Evolutionary conservation across 805 yeast species (phyloP).

Genomic region (Lachancea waltii): DNA sequence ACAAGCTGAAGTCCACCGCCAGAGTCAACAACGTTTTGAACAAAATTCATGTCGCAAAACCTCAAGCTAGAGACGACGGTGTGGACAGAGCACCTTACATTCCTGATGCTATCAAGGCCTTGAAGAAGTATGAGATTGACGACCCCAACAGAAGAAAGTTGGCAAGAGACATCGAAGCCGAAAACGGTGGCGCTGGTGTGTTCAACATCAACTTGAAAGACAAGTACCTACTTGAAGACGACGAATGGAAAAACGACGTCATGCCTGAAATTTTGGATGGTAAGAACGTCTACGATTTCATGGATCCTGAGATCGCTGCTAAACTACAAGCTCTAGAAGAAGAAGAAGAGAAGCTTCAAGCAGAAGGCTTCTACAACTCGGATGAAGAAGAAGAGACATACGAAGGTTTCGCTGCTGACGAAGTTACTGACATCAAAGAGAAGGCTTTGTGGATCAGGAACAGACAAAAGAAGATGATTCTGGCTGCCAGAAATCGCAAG

Average conservation of each 20-base stretch:
- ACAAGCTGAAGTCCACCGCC: slow-evolving; percentile 87
- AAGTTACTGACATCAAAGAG: slow-evolving; percentile 59
- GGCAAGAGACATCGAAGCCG: slow-evolving; percentile 85
- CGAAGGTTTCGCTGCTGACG: slow-evolving; percentile 63
- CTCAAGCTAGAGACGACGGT: slow-evolving; percentile 77
- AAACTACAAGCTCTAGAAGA: slow-evolving; percentile 93
- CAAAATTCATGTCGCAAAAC: slow-evolving; percentile 91
- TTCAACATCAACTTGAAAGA: slow-evolving; percentile 90
- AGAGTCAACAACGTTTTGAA: slow-evolving; percentile 84
- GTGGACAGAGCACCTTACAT: slow-evolving; percentile 69
- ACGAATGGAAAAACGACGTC: slow-evolving; percentile 94
- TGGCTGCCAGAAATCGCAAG: slow-evolving; percentile 81
- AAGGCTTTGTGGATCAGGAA: slow-evolving; percentile 95
- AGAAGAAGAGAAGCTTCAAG: slow-evolving; percentile 90
- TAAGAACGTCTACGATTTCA: slow-evolving; percentile 92
- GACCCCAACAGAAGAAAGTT: slow-evolving; percentile 79
- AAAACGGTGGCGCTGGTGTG: slow-evolving; percentile 99
- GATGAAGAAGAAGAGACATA: slow-evolving; percentile 65
- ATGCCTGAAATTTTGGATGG: slow-evolving; percentile 98
- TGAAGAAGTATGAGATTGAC: slow-evolving; percentile 63
- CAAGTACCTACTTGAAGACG: slow-evolving; percentile 86
- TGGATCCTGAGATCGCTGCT: slow-evolving; percentile 91
- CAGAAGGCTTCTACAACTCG: slow-evolving; percentile 92
- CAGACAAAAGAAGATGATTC: slow-evolving; percentile 89
- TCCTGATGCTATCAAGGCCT: slow-evolving; percentile 63